A percentile compares a stretch with the other conserved stretches of the same genome.
phyloP scores from a whole-genome alignment of 2,329 filamentous ascomycete species.

The Colletotrichum brevisporum region DNA sequence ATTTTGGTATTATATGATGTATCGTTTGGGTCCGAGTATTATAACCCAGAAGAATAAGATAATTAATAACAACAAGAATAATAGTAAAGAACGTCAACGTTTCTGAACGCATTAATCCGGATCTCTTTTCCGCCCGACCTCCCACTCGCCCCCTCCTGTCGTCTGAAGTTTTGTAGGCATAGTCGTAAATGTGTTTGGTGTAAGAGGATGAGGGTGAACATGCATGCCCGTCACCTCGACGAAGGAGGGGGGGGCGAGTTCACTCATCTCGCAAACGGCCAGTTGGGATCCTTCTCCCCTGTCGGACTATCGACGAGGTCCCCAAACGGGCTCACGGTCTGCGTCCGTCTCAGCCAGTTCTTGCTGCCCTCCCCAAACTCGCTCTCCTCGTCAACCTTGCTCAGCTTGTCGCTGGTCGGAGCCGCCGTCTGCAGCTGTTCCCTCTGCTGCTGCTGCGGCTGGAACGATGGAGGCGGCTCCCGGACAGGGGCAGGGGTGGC shows the following conservation, averaged over 20 bases:
- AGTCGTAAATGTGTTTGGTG: no score
- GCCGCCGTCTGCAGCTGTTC: background rate
- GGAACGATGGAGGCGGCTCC: background rate
- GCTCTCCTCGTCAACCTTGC: constrained; percentile 35
- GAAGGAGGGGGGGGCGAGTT: background rate
- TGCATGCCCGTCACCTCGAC: background rate
- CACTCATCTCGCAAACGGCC: constrained; percentile 32
- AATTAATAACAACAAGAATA: constrained; percentile 24
- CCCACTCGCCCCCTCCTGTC: background rate
- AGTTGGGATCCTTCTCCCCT: constrained; percentile 18
- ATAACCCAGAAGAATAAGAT: constrained; percentile 5
- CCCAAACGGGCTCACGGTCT: constrained; percentile 53
- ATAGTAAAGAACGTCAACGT: constrained; percentile 11
- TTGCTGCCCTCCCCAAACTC: constrained; percentile 40
- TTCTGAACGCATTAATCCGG: constrained; percentile 16
- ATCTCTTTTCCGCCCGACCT: background rate
- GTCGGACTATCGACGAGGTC: constrained; percentile 44
- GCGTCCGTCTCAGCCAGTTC: constrained; percentile 49
- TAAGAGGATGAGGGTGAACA: background rate
- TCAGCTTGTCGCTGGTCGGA: constrained; percentile 15
- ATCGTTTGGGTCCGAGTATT: background rate
- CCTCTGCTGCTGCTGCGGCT: background rate
- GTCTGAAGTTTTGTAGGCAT: no score
- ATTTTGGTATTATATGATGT: constrained; percentile 13
- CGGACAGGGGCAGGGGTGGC: constrained; percentile 13